Evolutionary conservation across 306 rosid genomes (phyloP).

Genomic region (Aeschynomene evenia): DNA sequence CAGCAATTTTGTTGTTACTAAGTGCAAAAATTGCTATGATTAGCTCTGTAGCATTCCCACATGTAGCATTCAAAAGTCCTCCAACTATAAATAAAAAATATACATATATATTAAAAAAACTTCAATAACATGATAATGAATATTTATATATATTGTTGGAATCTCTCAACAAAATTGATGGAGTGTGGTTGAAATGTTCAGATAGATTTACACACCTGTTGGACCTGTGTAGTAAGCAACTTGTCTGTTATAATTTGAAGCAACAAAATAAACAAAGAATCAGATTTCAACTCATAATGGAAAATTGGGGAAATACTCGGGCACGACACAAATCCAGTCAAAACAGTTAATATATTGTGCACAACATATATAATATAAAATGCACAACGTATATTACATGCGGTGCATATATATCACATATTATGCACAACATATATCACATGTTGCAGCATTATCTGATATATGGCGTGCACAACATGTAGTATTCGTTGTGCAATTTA

Average conservation of each 20-base stretch:
- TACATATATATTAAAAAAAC: neutral
- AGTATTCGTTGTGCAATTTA: too few relatives aligned
- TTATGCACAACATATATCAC: too few relatives aligned
- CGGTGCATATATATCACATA: too few relatives aligned
- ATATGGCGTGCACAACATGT: too few relatives aligned
- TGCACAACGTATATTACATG: too few relatives aligned
- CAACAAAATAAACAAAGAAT: constrained; percentile 7
- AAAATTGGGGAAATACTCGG: too few relatives aligned
- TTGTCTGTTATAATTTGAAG: constrained; percentile 49
- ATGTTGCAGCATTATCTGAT: too few relatives aligned
- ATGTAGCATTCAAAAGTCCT: constrained; percentile 90
- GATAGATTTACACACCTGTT: constrained; percentile 69
- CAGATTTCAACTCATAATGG: neutral
- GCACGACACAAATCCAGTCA: too few relatives aligned
- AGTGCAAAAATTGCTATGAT: constrained; percentile 83
- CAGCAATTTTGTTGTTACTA: constrained; percentile 47
- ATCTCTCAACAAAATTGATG: neutral
- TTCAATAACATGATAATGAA: neutral
- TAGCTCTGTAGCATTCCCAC: constrained; percentile 90
- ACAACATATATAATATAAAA: too few relatives aligned
- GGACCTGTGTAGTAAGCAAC: constrained; percentile 88
- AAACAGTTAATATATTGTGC: too few relatives aligned
- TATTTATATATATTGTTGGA: neutral
- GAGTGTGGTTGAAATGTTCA: neutral
- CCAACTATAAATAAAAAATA: constrained; percentile 52